Evolutionary conservation across 2,329 filamentous ascomycete genomes (phyloP).

Genomic region (Fusarium sp.): DNA sequence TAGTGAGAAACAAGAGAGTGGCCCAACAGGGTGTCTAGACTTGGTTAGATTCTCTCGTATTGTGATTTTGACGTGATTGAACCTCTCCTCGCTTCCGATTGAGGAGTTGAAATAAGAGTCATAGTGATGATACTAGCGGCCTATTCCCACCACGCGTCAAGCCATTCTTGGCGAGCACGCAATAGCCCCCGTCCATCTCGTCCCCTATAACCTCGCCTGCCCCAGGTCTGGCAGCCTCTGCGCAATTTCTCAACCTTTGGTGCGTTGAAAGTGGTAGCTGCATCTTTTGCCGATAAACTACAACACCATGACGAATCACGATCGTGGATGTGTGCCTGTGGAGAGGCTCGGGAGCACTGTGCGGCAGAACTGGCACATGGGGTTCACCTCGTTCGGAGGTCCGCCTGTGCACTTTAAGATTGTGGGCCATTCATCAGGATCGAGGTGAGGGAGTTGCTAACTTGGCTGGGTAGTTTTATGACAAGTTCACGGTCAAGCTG

Average conservation of each 20-base stretch:
- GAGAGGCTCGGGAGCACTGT: slow-evolving; percentile 17
- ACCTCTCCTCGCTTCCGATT: not conserved
- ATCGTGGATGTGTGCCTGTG: slow-evolving; percentile 11
- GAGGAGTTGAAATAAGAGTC: not conserved
- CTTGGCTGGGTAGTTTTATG: slow-evolving; percentile 22
- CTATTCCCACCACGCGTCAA: not conserved
- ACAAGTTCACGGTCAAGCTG: slow-evolving; percentile 67
- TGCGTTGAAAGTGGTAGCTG: not conserved
- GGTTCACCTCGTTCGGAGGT: slow-evolving; percentile 24
- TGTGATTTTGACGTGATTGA: not conserved
- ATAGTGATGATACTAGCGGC: not conserved
- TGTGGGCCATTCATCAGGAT: not conserved
- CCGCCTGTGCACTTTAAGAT: slow-evolving; percentile 36
- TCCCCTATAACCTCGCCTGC: not conserved
- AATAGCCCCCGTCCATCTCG: not conserved
- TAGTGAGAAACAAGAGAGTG: not conserved
- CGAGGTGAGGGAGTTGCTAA: not conserved
- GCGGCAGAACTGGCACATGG: slow-evolving; percentile 60
- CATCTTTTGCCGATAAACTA: not conserved
- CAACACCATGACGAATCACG: not conserved
- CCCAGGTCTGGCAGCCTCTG: not conserved
- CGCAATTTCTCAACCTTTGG: not conserved
- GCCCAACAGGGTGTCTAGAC: too few relatives aligned
- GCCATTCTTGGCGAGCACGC: slow-evolving; percentile 1
- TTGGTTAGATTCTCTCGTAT: not conserved